Evolutionary conservation across 257 asterid genomes (phyloP).

Genomic region (Solanum okadae): DNA sequence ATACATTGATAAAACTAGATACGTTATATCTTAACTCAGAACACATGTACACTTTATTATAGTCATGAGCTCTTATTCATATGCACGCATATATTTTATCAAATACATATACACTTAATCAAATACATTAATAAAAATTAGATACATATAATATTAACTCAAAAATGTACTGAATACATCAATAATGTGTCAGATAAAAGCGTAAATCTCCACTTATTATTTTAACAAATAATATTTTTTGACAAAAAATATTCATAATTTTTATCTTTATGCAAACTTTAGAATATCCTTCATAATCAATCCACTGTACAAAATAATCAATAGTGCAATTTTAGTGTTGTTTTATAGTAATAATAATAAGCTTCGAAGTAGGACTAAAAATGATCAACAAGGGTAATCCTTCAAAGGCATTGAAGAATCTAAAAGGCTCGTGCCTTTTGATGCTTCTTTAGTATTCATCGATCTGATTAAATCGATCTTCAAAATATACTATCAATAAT

Average conservation of each 20-base stretch:
- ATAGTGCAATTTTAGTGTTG: not conserved
- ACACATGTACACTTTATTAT: not conserved
- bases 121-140: too few relatives aligned
- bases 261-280: not conserved
- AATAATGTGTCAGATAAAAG: too few relatives aligned
- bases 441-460: not conserved
- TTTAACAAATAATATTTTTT: too few relatives aligned
- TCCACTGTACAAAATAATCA: too few relatives aligned
- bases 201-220: not conserved
- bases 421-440: not conserved
- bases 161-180: too few relatives aligned
- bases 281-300: not conserved
- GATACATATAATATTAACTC: not conserved
- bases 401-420: not conserved
- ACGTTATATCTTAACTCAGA: not conserved
- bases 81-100: not conserved
- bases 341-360: too few relatives aligned
- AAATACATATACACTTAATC: too few relatives aligned
- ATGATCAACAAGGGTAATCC: not conserved
- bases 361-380: not conserved
- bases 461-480: too few relatives aligned
- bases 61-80: not conserved
- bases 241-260: not conserved
- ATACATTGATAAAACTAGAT: too few relatives aligned
- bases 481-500: not conserved